Conservation (phyloP, 1,284 basidiomycete species). For the Tylopilus sp. region DNA sequence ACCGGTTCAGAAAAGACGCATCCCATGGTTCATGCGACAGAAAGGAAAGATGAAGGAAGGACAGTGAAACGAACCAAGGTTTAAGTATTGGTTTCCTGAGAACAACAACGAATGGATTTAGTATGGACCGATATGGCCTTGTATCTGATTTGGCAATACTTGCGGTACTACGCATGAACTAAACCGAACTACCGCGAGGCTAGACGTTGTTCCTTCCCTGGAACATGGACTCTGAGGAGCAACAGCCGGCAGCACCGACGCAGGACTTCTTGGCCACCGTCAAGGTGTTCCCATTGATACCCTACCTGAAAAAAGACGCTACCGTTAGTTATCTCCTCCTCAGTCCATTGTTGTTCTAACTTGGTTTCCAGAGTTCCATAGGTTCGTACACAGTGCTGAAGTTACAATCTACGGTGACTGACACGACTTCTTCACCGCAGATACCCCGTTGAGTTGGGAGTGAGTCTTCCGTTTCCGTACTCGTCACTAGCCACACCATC, state of each 20-base stretch:
- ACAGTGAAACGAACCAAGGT: slow-evolving; percentile 15
- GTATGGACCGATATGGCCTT: slow-evolving; percentile 15
- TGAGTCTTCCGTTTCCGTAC: slow-evolving; percentile 37
- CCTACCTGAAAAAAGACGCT: slow-evolving; percentile 64
- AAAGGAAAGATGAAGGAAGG: slow-evolving; percentile 33
- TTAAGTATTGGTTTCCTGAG: slow-evolving; percentile 28
- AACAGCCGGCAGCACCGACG: slow-evolving; percentile 49
- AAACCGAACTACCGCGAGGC: slow-evolving; percentile 1
- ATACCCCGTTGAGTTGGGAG: slow-evolving; percentile 81
- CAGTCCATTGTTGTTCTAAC: slow-evolving; percentile 8
- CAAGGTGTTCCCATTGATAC: slow-evolving; percentile 74
- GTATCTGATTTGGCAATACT: slow-evolving; percentile 21
- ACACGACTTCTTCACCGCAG: slow-evolving; percentile 37
- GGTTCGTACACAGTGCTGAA: slow-evolving; percentile 16
- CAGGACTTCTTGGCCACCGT: slow-evolving; percentile 55
- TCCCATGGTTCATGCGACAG: slow-evolving; percentile 50
- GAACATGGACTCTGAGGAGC: slow-evolving; percentile 51
- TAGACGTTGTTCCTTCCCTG: slow-evolving; percentile 9
- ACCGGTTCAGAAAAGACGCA: slow-evolving; percentile 71
- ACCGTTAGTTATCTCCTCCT: slow-evolving; percentile 43
- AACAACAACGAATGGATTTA: slow-evolving; percentile 31
- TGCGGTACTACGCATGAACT: background rate
- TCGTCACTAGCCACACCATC: background rate
- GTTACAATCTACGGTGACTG: slow-evolving; percentile 1
- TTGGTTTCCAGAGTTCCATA: slow-evolving; percentile 23